A percentile compares a stretch with the other conserved stretches of the same genome.
phyloP scores from a whole-genome alignment of 768 basidiomycete species.

The Pisolithus orientalis region DNA sequence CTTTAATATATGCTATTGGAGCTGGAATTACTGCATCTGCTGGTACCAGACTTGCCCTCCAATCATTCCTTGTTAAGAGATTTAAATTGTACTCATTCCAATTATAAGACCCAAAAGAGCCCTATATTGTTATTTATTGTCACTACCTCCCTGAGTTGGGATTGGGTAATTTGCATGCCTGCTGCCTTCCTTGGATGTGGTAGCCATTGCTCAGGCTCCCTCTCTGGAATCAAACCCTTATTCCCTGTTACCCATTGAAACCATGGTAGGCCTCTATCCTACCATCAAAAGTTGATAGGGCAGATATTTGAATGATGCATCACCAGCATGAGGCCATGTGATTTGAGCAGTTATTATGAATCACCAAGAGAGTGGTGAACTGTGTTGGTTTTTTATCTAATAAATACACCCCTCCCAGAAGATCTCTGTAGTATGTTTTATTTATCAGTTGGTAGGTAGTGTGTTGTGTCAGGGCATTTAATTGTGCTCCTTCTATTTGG shows the following conservation, averaged over 20 bases:
- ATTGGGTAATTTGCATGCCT: too few relatives aligned
- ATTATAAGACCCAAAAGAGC: too few relatives aligned
- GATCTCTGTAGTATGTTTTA: conserved; percentile 9
- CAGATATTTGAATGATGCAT: conserved; percentile 55
- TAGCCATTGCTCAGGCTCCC: conserved; percentile 26
- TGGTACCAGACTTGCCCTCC: too few relatives aligned
- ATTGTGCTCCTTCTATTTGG: too few relatives aligned
- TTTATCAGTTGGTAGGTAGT: too few relatives aligned
- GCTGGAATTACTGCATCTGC: too few relatives aligned
- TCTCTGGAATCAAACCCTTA: conserved; percentile 40
- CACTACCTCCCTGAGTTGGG: too few relatives aligned
- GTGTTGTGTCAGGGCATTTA: too few relatives aligned
- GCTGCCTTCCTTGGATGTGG: too few relatives aligned
- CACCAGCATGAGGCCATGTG: conserved; percentile 66
- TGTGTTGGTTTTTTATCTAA: conserved; percentile 69
- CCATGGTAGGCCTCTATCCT: conserved; percentile 73
- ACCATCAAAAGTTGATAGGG: conserved; percentile 76
- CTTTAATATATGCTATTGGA: conserved; percentile 11
- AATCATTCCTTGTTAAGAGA: too few relatives aligned
- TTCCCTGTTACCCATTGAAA: conserved; percentile 75
- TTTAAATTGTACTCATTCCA: too few relatives aligned
- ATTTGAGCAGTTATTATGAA: conserved; percentile 73
- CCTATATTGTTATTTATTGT: too few relatives aligned
- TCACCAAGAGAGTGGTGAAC: conserved; percentile 61
- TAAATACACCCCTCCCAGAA: conserved; percentile 68